Percentiles rank a stretch among this genome's conserved stretches.
Conservation (phyloP, 2,329 filamentous ascomycete species). For the Esteya vermicola region DNA sequence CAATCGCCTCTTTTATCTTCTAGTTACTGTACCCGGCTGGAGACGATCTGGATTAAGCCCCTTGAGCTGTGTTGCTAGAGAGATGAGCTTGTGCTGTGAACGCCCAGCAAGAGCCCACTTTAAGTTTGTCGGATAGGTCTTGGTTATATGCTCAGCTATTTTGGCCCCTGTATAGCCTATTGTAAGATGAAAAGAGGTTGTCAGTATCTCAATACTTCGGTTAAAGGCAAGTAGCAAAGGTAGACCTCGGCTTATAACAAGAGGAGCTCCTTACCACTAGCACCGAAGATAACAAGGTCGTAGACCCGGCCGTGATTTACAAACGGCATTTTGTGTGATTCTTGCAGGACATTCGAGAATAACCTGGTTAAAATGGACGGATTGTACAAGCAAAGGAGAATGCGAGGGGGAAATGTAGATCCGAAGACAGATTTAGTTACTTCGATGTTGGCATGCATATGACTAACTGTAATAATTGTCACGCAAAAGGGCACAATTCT, state of each 20-base stretch:
- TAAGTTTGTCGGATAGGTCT: constrained; percentile 56
- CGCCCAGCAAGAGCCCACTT: constrained; percentile 84
- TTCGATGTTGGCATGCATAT: too few species aligned
- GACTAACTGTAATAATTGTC: too few species aligned
- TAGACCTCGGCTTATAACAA: background rate
- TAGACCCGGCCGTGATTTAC: constrained; percentile 35
- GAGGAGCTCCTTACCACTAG: constrained; percentile 30
- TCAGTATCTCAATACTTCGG: too few species aligned
- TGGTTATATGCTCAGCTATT: constrained; percentile 61
- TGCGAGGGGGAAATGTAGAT: too few species aligned
- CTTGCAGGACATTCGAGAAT: background rate
- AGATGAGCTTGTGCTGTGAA: constrained; percentile 59
- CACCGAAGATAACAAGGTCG: constrained; percentile 43
- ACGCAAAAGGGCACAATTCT: too few species aligned
- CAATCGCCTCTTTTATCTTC: background rate
- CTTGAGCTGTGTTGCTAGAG: constrained; percentile 52
- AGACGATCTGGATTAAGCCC: constrained; percentile 52
- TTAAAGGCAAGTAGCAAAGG: background rate
- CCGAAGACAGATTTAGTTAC: too few species aligned
- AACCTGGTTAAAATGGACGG: too few species aligned
- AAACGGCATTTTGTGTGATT: constrained; percentile 7
- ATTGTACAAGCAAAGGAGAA: too few species aligned
- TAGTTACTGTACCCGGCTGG: constrained; percentile 62
- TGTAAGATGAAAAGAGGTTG: too few species aligned
- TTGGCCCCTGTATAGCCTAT: constrained; percentile 71